Base-by-base conservation (phyloP, 768 basidiomycete genomes). In the Tylopilus balloui region DNA sequence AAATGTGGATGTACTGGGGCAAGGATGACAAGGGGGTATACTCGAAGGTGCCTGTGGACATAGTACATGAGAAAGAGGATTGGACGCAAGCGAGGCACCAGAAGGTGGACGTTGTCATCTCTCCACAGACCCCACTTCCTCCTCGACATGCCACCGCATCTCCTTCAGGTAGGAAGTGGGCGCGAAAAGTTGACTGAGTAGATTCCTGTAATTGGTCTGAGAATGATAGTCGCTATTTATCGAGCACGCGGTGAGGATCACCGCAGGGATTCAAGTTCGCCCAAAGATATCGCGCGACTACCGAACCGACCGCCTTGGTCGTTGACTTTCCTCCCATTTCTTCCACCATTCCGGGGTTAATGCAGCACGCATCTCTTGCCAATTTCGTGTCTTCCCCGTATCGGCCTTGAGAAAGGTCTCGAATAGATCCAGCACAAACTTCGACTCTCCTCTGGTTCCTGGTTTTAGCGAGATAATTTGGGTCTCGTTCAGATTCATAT, bases 1-100 rank as follows among this genome's bases (percentile, higher is more conserved):
- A 97, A 72, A 75, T 97, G 76, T 86, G 83, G 75, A 68, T 78
- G 71, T 97, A 88, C 66, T 88, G 88, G 86, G 85, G 83, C 12
- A 74, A 77, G 52, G 77, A 75, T 13, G 70, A 61, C 40, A 65
- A 59, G 51, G 70, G 69, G 20, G 56, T 57, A 28, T 45, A 57
- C 42, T 50, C 59, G 2, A 61, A 44, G 57, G 41, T 36, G 8
- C 51, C 50, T 15, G 47, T 58, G n/a, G 55, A 58, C 10, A 48
- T 58, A 12, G 44, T 54, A 24, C 59, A 55, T 8, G 68, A 68
- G 51, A 67, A 68, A 37, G 60, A 64, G 50, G 52, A 56, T 25
- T 67, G 61, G 67, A 24, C 44, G 48, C 57, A 60, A 4, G 54
- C 59, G 41, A 62, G 32, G 42, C 58, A 61, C 36, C 51, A 57